phyloP scores from a whole-genome alignment of 2,329 filamentous ascomycete genomes.

The Sarocladium kiliense region DNA sequence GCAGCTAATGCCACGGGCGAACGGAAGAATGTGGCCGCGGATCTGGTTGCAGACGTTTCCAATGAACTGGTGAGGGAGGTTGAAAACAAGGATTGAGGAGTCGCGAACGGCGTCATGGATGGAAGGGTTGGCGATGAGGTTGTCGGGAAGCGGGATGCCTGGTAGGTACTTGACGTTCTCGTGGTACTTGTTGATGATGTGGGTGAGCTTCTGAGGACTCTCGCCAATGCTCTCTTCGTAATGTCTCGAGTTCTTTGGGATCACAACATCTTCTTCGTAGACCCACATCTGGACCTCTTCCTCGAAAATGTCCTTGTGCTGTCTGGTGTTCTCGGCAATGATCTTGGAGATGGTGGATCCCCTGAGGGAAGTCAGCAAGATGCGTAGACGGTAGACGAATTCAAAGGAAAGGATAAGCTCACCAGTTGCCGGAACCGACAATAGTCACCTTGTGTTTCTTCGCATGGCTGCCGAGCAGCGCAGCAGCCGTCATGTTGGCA shows the following conservation, averaged over 20 bases:
- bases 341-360: slow-evolving; percentile 98
- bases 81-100: slow-evolving; percentile 90
- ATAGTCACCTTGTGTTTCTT: slow-evolving; percentile 91
- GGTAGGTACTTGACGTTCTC: slow-evolving; percentile 99
- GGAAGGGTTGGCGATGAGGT: slow-evolving; percentile 80
- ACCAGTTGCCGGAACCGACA: slow-evolving; percentile 96
- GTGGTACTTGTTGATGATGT: slow-evolving; percentile 84
- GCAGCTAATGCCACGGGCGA: slow-evolving; percentile 88
- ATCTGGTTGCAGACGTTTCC: slow-evolving; percentile 78
- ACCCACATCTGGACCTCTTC: slow-evolving; percentile 98
- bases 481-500: slow-evolving; percentile 26
- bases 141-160: slow-evolving; percentile 74
- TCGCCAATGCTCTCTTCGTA: slow-evolving; percentile 60
- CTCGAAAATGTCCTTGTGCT: slow-evolving; percentile 77
- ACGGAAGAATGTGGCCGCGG: slow-evolving; percentile 84
- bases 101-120: slow-evolving; percentile 74
- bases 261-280: slow-evolving; percentile 81
- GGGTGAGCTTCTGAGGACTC: slow-evolving; percentile 78
- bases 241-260: slow-evolving; percentile 67
- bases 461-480: slow-evolving; percentile 41
- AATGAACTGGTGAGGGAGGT: slow-evolving; percentile 95
- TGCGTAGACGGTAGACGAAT: neutral
- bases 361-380: slow-evolving; percentile 40
- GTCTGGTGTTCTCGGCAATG: slow-evolving; percentile 83
- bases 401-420: slow-evolving; percentile 20